A percentile compares a stretch with the other conserved stretches of the same genome.
These are phyloP conservation scores for Xanthoconium stramineum DNA, from an alignment of 768 basidiomycete species.

Conservation along the genomic window DNA sequence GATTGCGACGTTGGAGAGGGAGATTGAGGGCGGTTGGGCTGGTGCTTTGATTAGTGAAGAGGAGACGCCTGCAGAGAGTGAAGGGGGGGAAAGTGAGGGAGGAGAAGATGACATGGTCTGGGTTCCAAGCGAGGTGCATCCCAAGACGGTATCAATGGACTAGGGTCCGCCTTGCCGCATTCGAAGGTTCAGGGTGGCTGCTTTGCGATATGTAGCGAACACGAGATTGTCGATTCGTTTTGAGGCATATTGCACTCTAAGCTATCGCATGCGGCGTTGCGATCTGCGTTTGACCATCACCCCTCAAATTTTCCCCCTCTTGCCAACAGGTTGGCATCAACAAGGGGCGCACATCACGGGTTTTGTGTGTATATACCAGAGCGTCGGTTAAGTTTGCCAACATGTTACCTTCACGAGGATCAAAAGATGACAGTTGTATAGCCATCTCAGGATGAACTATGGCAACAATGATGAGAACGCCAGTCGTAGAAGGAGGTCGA, in stretches of 20 bases:
- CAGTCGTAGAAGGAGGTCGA: not conserved
- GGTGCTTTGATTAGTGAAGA: slow-evolving; percentile 55
- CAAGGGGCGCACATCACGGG: slow-evolving; percentile 8
- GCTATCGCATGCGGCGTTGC: not conserved
- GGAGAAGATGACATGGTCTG: slow-evolving; percentile 34
- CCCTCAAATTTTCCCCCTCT: not conserved
- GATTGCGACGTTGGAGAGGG: slow-evolving; percentile 48
- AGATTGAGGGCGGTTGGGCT: slow-evolving; percentile 68
- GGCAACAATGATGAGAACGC: slow-evolving; percentile 11
- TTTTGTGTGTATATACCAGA: slow-evolving; percentile 9
- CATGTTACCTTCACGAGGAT: slow-evolving; percentile 8
- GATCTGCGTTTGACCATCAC: slow-evolving; percentile 12
- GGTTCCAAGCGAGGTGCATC: slow-evolving; percentile 20
- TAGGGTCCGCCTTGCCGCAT: slow-evolving; percentile 15
- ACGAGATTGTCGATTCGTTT: slow-evolving; percentile 9
- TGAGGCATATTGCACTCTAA: slow-evolving; percentile 16
- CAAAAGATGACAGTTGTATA: slow-evolving; percentile 1
- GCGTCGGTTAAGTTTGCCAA: slow-evolving; percentile 12
- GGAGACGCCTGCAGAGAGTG: slow-evolving; percentile 25
- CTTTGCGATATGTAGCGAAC: slow-evolving; percentile 9
- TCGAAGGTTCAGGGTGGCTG: slow-evolving; percentile 15
- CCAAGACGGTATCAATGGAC: slow-evolving; percentile 9
- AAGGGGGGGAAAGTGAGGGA: slow-evolving; percentile 17
- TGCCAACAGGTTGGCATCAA: slow-evolving; percentile 4
- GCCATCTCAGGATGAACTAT: slow-evolving; percentile 1